phyloP scores from a whole-genome alignment of 176 grass and related monocot species.

The Hordeum marinum region DNA sequence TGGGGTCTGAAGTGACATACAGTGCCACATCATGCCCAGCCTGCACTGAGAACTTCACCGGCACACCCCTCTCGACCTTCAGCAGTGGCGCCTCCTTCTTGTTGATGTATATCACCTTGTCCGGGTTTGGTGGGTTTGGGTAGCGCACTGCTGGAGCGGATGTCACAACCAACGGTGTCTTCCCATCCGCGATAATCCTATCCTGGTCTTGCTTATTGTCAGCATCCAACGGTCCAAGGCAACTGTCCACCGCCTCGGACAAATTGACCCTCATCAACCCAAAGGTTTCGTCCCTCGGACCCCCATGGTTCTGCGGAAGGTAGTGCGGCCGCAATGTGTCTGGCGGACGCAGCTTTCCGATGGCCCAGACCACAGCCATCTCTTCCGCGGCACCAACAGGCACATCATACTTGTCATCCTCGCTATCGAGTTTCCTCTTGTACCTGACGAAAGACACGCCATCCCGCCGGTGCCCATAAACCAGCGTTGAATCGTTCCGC shows the following conservation, averaged over 20 bases:
- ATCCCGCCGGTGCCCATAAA: slow-evolving; percentile 80
- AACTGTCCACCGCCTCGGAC: slow-evolving; percentile 44
- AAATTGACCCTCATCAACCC: slow-evolving; percentile 67
- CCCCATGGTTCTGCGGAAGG: slow-evolving; percentile 85
- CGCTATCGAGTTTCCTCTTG: slow-evolving; percentile 45
- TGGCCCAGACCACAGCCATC: slow-evolving; percentile 83
- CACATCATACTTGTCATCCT: slow-evolving; percentile 82
- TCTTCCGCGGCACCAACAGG: slow-evolving; percentile 38
- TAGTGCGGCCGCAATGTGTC: slow-evolving; percentile 71
- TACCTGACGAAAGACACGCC: slow-evolving; percentile 88
- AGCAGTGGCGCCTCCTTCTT: slow-evolving; percentile 91
- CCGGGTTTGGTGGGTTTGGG: slow-evolving; percentile 86
- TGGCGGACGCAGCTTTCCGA: slow-evolving; percentile 73
- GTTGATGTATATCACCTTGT: slow-evolving; percentile 91
- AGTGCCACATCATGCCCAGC: slow-evolving; percentile 89
- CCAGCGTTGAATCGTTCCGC: slow-evolving; percentile 52
- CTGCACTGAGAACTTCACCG: slow-evolving; percentile 83
- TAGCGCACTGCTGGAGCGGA: slow-evolving; percentile 72
- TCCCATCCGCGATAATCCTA: slow-evolving; percentile 63
- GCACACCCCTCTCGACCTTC: slow-evolving; percentile 89
- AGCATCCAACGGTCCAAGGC: slow-evolving; percentile 73
- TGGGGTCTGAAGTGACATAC: slow-evolving; percentile 75
- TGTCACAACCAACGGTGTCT: slow-evolving; percentile 71
- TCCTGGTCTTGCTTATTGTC: slow-evolving; percentile 97
- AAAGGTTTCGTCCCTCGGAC: slow-evolving; percentile 39